Evolutionary conservation across 495 filamentous ascomycete genomes (phyloP).

Genomic region (Astrocystis sublimbata): DNA sequence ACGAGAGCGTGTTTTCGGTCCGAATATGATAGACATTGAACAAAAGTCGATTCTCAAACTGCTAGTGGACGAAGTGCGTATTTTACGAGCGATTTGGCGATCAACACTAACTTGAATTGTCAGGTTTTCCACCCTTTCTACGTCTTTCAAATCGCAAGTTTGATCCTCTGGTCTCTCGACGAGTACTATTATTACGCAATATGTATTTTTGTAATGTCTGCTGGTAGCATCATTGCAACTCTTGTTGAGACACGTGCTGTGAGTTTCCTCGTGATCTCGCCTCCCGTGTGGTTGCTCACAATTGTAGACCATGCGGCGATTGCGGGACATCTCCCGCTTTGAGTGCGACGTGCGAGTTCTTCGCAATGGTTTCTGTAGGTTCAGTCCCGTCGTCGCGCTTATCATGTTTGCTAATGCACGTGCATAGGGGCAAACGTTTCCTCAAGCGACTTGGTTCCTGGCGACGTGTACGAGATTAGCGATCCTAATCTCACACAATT

Average conservation of each 20-base stretch:
- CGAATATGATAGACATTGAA: slow-evolving; percentile 86
- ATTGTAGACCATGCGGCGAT: slow-evolving; percentile 76
- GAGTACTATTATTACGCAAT: slow-evolving; percentile 96
- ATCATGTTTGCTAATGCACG: slow-evolving; percentile 34
- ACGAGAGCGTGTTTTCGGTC: slow-evolving; percentile 82
- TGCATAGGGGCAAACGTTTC: slow-evolving; percentile 75
- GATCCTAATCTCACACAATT: slow-evolving; percentile 93
- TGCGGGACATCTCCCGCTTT: slow-evolving; percentile 91
- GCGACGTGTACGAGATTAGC: slow-evolving; percentile 96
- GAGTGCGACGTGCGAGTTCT: slow-evolving; percentile 93
- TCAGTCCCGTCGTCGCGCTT: not conserved
- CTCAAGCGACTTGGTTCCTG: slow-evolving; percentile 88
- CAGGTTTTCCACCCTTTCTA: slow-evolving; percentile 97
- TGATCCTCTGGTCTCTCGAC: slow-evolving; percentile 92
- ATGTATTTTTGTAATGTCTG: slow-evolving; percentile 94
- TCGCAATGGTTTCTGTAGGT: slow-evolving; percentile 90
- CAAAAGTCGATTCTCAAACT: slow-evolving; percentile 81
- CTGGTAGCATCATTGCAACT: slow-evolving; percentile 86
- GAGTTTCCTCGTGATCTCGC: slow-evolving; percentile 30
- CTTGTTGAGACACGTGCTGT: slow-evolving; percentile 87
- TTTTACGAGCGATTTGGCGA: not conserved
- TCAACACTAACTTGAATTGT: slow-evolving; percentile 16
- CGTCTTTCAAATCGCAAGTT: slow-evolving; percentile 93
- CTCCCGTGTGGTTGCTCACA: slow-evolving; percentile 17
- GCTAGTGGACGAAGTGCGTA: slow-evolving; percentile 83